Conservation (phyloP, 192 early-diverging fungal species). For the Physocladia obscura region DNA sequence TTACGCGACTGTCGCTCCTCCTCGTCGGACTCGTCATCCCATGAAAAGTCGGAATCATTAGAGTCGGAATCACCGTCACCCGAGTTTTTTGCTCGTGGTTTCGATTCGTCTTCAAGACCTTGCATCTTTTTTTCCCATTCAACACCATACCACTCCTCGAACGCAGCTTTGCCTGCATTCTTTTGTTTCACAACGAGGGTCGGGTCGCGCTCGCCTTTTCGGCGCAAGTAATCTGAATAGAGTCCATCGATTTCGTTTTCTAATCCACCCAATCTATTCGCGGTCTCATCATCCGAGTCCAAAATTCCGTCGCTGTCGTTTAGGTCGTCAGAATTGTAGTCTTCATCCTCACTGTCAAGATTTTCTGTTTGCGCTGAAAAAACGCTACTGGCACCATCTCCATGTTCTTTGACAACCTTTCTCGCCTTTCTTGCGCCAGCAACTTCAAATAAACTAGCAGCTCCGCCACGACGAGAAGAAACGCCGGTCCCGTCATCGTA, state of each 20-base stretch:
- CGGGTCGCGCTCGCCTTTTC: conserved; percentile 74
- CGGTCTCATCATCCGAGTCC: conserved; percentile 61
- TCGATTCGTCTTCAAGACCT: conserved; percentile 35
- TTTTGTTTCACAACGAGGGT: conserved; percentile 70
- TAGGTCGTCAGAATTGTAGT: background rate
- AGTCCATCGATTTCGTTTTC: conserved; percentile 58
- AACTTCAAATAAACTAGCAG: background rate
- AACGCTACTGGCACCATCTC: conserved; percentile 4
- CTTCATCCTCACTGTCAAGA: conserved; percentile 1
- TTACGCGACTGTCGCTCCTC: conserved; percentile 37
- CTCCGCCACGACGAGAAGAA: background rate
- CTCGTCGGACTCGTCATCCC: conserved; percentile 40
- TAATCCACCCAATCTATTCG: conserved; percentile 30
- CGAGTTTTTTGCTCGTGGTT: conserved; percentile 46
- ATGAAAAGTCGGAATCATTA: conserved; percentile 24
- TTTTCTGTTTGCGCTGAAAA: too few relatives aligned
- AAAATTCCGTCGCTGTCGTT: background rate
- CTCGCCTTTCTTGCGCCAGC: background rate
- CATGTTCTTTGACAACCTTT: conserved; percentile 15
- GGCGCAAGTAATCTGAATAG: conserved; percentile 67
- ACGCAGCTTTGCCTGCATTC: conserved; percentile 52
- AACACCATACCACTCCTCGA: conserved; percentile 59
- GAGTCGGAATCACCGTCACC: conserved; percentile 35
- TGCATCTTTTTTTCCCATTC: conserved; percentile 52
- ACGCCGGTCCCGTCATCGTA: conserved; percentile 12